Evolutionary conservation across 1,284 basidiomycete species (phyloP), one percentile per base, ranked within the genome.

Genomic region (Takashimella tepidaria): DNA sequence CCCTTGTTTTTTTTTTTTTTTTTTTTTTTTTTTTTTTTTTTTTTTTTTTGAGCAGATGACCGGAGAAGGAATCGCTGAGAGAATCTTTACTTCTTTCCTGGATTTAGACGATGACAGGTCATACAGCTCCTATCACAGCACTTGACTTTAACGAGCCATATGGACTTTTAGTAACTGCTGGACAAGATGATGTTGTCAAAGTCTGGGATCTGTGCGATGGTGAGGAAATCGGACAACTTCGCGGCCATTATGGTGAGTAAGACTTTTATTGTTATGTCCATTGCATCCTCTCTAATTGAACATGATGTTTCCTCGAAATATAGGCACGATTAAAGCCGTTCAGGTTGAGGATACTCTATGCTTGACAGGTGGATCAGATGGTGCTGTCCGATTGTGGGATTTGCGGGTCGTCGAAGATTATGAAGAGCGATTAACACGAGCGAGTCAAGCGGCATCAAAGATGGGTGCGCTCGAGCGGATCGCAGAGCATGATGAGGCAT

Each of bases 121-220:
- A 98, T 68, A 78, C 83, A 1, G 84, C 84, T 0, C 87, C 92
- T 1, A 85, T 98, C 66, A 86, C 86, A 0, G 86, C 91, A 1
- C 82, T 98, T 37, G 95, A 98, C 77, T 92, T 98, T 70, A 92
- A 91, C 19, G 92, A 97, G 70, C 95, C 95, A 10, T 98, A 98
- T 67, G 95, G 92, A 31, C 89, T 87, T 11, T 82, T 97, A 25
- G 91, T 98, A 49, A 90, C 85, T 45, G 86, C 91, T 1, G 86
- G 89, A 0, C 84, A 76, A 43, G 81, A 83, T 61, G 76, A 79
- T 52, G 66, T 76, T 21, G 78, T 89, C 62, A 87, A 88, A 52
- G 60, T 80, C 55, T 63, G 80, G 80, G 61, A 79, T 69, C 64
- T 78, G 20, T 75, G 69, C 42, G 74, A 74, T 43, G 90, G 89